Percentiles rank a stretch among this genome's conserved stretches.
These are phyloP conservation scores for Panus rudis DNA, from an alignment of 768 basidiomycete genomes.

Conservation along the genomic window DNA sequence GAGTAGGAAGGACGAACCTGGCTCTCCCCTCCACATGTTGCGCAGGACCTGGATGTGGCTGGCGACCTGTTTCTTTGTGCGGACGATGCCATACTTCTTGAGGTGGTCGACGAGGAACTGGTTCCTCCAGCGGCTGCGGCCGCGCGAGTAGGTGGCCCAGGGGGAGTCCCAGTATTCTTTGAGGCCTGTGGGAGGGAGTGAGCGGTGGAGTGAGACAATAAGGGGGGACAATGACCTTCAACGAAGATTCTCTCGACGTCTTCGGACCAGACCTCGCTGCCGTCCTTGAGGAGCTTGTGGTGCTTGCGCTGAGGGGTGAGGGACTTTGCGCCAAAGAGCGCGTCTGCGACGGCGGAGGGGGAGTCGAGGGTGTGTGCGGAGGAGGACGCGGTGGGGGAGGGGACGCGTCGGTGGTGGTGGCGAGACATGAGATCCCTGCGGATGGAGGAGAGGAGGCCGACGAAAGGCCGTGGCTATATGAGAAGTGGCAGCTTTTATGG, in stretches of 20 bases:
- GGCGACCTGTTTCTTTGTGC: slow-evolving; percentile 86
- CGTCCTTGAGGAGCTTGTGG: slow-evolving; percentile 79
- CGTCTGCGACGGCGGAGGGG: slow-evolving; percentile 18
- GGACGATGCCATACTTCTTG: slow-evolving; percentile 57
- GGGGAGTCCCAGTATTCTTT: slow-evolving; percentile 75
- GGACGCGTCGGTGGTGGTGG: slow-evolving; percentile 18
- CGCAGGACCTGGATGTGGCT: slow-evolving; percentile 80
- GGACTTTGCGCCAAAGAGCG: slow-evolving; percentile 21
- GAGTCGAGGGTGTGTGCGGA: slow-evolving; percentile 10
- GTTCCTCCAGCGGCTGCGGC: slow-evolving; percentile 76
- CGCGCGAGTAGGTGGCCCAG: slow-evolving; percentile 73
- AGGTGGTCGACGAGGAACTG: slow-evolving; percentile 82
- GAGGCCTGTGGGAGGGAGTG: slow-evolving; percentile 43
- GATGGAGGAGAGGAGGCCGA: slow-evolving; percentile 16
- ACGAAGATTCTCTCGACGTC: slow-evolving; percentile 71
- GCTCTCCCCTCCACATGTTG: slow-evolving; percentile 85
- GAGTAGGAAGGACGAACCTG: slow-evolving; percentile 39
- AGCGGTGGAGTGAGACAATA: slow-evolving; percentile 1
- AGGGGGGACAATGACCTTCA: slow-evolving; percentile 38
- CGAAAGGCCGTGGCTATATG: slow-evolving; percentile 21
- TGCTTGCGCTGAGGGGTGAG: slow-evolving; percentile 78
- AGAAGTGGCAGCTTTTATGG: slow-evolving; percentile 3
- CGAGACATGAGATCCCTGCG: slow-evolving; percentile 22
- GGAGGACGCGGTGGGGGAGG: slow-evolving; percentile 20
- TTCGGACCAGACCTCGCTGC: slow-evolving; percentile 80